Evolutionary conservation across 208 protist species (phyloP).

Genomic region (Leishmania major): DNA sequence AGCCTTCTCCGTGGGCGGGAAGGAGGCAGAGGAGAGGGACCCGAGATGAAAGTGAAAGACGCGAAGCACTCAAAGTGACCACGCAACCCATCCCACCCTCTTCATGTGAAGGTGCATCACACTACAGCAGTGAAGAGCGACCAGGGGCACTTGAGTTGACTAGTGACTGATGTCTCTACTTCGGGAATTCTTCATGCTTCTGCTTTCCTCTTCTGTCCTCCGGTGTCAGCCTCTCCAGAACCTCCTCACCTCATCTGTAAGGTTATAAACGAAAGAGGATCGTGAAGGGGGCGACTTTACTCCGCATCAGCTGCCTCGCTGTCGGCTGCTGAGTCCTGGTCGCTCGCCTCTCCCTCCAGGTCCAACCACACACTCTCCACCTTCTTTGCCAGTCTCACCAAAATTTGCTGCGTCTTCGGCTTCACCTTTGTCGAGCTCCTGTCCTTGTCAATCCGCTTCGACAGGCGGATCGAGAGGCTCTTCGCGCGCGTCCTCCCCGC

Average conservation of each 20-base stretch:
- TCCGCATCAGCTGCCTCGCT: slow-evolving; percentile 7
- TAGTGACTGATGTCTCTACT: not conserved
- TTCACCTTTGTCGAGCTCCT: slow-evolving; percentile 62
- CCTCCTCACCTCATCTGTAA: not conserved
- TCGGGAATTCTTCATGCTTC: no score
- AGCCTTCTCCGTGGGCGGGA: not conserved
- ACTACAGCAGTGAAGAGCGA: not conserved
- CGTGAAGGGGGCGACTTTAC: not conserved
- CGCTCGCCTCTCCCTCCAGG: slow-evolving; percentile 47
- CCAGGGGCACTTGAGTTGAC: not conserved
- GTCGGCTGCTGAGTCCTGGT: slow-evolving; percentile 26
- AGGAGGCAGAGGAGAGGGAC: not conserved
- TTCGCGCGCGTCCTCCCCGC: slow-evolving; percentile 31
- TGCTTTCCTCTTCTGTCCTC: not conserved
- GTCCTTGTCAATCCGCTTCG: slow-evolving; percentile 54
- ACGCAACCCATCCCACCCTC: not conserved
- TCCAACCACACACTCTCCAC: slow-evolving; percentile 59
- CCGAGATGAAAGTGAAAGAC: not conserved
- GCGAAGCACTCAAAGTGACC: not conserved
- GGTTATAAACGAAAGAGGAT: not conserved
- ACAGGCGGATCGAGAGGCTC: slow-evolving; percentile 42
- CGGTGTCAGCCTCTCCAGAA: not conserved
- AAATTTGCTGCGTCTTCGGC: slow-evolving; percentile 49
- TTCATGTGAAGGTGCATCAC: not conserved
- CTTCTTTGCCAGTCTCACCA: slow-evolving; percentile 65